phyloP scores from a whole-genome alignment of 2,329 filamentous ascomycete genomes.

The Fusarium decemcellulare region DNA sequence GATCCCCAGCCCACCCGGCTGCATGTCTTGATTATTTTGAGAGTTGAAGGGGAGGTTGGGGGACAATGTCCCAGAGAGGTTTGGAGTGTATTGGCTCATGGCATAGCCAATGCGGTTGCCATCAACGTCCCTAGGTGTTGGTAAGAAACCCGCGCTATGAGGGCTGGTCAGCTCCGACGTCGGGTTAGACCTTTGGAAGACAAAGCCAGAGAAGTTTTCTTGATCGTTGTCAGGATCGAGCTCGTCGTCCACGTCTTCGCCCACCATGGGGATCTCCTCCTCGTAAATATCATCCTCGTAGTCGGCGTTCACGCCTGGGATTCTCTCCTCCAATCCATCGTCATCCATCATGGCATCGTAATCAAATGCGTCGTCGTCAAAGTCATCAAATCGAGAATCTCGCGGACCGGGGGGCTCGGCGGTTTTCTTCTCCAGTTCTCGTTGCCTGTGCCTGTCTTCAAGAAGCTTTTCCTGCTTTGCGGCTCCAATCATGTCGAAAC shows the following conservation, averaged over 20 bases:
- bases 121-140: constrained; percentile 69
- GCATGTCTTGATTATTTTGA: constrained; percentile 27
- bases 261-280: constrained; percentile 48
- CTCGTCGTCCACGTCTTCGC: constrained; percentile 47
- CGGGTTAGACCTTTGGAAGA: constrained; percentile 69
- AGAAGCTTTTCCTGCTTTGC: constrained; percentile 78
- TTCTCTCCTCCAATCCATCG: constrained; percentile 76
- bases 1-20: constrained; percentile 59
- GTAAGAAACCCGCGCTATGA: constrained; percentile 59
- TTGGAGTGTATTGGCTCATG: constrained; percentile 62
- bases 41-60: constrained; percentile 29
- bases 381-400: constrained; percentile 72
- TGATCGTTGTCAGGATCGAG: constrained; percentile 56
- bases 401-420: constrained; percentile 54
- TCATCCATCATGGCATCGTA: constrained; percentile 77
- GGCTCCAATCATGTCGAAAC: constrained; percentile 83
- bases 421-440: constrained; percentile 72
- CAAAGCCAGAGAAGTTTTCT: constrained; percentile 73
- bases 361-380: constrained; percentile 72
- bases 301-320: constrained; percentile 70
- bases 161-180: constrained; percentile 67
- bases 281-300: constrained; percentile 59
- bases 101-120: constrained; percentile 72
- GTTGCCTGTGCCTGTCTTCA: constrained; percentile 80
- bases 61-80: constrained; percentile 35